These are phyloP conservation scores for Aspergillus avenaceus DNA, from an alignment of 495 filamentous ascomycete species.

Conservation along the genomic window DNA sequence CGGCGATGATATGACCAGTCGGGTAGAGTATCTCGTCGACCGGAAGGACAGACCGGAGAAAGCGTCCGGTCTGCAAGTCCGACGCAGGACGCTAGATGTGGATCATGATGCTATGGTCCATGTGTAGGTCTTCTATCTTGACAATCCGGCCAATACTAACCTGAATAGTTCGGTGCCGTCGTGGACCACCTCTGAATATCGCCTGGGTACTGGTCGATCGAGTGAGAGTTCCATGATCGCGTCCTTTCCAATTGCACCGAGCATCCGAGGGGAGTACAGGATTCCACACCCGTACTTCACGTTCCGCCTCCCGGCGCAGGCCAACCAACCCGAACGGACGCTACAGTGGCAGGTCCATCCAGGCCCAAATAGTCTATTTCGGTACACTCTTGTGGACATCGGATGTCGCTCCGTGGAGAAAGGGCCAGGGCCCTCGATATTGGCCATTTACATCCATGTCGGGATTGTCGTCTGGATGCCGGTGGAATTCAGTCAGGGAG, in stretches of 20 bases:
- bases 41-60: neutral
- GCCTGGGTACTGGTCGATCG: neutral
- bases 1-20: neutral
- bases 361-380: neutral
- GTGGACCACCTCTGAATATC: neutral
- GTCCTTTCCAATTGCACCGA: neutral
- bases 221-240: neutral
- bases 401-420: neutral
- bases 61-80: neutral
- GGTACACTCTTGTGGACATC: neutral
- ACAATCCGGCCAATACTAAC: neutral
- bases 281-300: neutral
- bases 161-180: neutral
- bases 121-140: neutral
- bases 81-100: neutral
- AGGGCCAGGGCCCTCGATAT: neutral
- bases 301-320: neutral
- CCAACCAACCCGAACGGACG: neutral
- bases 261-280: neutral
- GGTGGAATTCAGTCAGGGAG: neutral
- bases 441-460: slow-evolving; percentile 1
- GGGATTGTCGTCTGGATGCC: slow-evolving; percentile 3
- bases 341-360: slow-evolving; percentile 4
- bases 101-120: neutral
- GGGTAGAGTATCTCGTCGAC: neutral